Percentiles rank a stretch among this genome's conserved stretches.
Conservation (phyloP, 345 rosid genomes). For the Eucalyptus polybractea region DNA sequence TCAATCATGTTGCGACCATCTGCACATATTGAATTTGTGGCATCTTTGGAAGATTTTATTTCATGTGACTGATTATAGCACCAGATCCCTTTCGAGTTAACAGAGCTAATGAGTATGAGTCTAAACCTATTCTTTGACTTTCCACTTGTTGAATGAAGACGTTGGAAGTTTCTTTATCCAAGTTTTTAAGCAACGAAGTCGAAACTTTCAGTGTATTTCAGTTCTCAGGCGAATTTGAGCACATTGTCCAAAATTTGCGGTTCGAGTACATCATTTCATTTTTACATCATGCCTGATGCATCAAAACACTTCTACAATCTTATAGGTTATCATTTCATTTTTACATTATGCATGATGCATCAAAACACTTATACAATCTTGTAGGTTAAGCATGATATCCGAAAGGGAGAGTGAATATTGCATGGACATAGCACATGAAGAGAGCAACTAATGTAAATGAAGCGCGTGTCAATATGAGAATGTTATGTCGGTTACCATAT, state of each 20-base stretch:
- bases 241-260: neutral
- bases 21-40: neutral
- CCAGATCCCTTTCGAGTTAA: neutral
- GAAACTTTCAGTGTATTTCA: neutral
- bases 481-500: neutral
- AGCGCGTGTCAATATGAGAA: neutral
- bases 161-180: neutral
- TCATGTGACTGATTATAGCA: neutral
- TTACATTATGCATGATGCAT: neutral
- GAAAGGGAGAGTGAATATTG: neutral
- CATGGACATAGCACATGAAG: neutral
- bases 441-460: neutral
- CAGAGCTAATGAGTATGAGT: neutral
- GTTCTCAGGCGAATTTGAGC: neutral
- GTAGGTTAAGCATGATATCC: neutral
- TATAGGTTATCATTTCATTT: neutral
- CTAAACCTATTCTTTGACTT: neutral
- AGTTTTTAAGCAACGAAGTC: neutral
- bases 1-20: neutral
- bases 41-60: neutral
- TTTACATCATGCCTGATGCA: neutral
- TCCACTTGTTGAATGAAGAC: neutral
- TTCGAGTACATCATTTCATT: neutral
- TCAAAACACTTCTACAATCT: neutral
- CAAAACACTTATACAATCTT: neutral